Evolutionary conservation across 1,284 basidiomycete genomes (phyloP).

Genomic region (Cutaneotrichosporon sp.): DNA sequence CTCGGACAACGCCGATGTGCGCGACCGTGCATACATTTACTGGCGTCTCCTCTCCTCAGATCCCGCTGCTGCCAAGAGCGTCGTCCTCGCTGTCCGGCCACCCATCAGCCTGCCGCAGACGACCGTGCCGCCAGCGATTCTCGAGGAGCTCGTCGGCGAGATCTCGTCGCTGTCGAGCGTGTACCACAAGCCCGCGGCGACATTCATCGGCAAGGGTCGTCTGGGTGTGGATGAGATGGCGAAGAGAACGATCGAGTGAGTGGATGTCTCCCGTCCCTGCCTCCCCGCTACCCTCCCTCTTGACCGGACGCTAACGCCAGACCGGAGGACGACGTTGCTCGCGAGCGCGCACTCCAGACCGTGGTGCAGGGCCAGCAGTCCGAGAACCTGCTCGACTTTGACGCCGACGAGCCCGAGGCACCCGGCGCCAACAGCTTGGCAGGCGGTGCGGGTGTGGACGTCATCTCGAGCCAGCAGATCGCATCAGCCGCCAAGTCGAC

Average conservation of each 20-base stretch:
- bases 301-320: constrained; percentile 40
- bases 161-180: constrained; percentile 86
- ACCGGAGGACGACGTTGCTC: constrained; percentile 64
- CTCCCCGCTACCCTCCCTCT: no score
- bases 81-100: constrained; percentile 86
- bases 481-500: constrained; percentile 49
- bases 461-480: constrained; percentile 38
- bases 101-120: constrained; percentile 91
- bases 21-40: constrained; percentile 94
- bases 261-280: constrained; percentile 29
- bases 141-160: constrained; percentile 90
- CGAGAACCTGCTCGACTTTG: constrained; percentile 93
- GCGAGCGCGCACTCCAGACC: constrained; percentile 81
- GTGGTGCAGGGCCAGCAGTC: constrained; percentile 86
- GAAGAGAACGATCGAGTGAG: constrained; percentile 66
- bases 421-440: constrained; percentile 50
- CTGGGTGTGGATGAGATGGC: constrained; percentile 81
- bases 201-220: constrained; percentile 81
- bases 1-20: constrained; percentile 93
- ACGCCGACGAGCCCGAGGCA: constrained; percentile 61
- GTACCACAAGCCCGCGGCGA: constrained; percentile 93
- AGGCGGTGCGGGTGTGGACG: constrained; percentile 5
- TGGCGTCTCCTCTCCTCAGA: constrained; percentile 93
- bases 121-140: constrained; percentile 82
- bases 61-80: constrained; percentile 89